A percentile compares a stretch with the other conserved stretches of the same genome.
These are phyloP conservation scores for Botrytis fragariae DNA, from an alignment of 2,329 filamentous ascomycete genomes.

Conservation along the genomic window DNA sequence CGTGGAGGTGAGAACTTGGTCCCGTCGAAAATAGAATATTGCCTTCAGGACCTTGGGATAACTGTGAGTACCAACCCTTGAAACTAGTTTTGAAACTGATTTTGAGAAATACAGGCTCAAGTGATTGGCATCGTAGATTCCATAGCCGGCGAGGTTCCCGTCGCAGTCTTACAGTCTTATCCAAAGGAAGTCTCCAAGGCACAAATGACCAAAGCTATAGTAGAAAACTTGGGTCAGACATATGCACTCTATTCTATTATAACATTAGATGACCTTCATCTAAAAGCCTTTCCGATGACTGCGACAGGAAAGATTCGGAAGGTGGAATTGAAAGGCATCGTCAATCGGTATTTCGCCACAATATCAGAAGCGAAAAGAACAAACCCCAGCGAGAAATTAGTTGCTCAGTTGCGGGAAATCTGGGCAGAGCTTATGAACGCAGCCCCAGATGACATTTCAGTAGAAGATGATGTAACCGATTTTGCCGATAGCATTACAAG, in stretches of 20 bases:
- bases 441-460: background rate
- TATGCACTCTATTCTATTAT: background rate
- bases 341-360: background rate
- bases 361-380: background rate
- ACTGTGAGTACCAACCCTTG: background rate
- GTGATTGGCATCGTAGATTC: background rate
- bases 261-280: background rate
- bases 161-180: background rate
- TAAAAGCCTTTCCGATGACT: background rate
- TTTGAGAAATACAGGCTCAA: background rate
- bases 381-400: background rate
- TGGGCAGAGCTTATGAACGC: slow-evolving; percentile 6
- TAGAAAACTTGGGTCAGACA: background rate
- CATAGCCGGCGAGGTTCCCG: background rate
- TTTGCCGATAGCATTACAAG: background rate
- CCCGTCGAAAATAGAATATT: slow-evolving; percentile 69
- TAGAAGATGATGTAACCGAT: background rate
- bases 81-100: background rate
- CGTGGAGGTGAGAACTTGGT: slow-evolving; percentile 59
- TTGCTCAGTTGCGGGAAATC: background rate
- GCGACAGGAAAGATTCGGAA: slow-evolving; percentile 9
- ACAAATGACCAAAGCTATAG: background rate
- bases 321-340: background rate
- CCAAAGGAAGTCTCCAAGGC: background rate
- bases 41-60: slow-evolving; percentile 41